These are phyloP conservation scores for Plasmopara halstedii DNA, from an alignment of 352 stramenopile species.

Conservation along the genomic window DNA sequence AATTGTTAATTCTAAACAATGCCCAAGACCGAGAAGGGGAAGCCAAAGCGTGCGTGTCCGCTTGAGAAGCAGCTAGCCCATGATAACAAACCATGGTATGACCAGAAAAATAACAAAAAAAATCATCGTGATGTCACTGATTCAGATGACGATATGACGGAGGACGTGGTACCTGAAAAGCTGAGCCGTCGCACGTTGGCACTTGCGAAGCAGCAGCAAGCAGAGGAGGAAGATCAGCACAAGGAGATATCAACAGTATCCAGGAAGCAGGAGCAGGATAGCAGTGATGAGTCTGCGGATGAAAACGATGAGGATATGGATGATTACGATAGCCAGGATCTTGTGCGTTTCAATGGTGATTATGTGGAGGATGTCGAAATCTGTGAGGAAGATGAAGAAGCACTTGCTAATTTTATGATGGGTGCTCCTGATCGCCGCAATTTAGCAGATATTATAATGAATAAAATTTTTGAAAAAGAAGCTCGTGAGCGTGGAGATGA, in stretches of 20 bases:
- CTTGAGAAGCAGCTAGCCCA: slow-evolving; percentile 83
- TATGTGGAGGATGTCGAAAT: slow-evolving; percentile 89
- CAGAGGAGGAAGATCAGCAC: slow-evolving; percentile 54
- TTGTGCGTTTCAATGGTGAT: slow-evolving; percentile 86
- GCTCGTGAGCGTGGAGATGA: slow-evolving; percentile 71
- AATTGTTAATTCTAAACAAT: slow-evolving; percentile 32
- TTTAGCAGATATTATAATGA: slow-evolving; percentile 99
- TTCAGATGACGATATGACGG: slow-evolving; percentile 51
- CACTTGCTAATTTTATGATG: slow-evolving; percentile 83
- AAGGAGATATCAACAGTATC: slow-evolving; percentile 23
- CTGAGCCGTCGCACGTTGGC: slow-evolving; percentile 75
- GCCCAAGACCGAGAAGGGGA: slow-evolving; percentile 65
- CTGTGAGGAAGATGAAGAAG: slow-evolving; percentile 81
- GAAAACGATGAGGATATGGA: slow-evolving; percentile 84
- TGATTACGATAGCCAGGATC: slow-evolving; percentile 84
- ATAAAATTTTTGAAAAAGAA: slow-evolving; percentile 98
- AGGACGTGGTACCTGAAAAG: slow-evolving; percentile 72
- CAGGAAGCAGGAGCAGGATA: slow-evolving; percentile 20
- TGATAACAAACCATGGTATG: slow-evolving; percentile 84
- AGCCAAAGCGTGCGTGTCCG: slow-evolving; percentile 79
- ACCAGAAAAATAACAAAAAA: slow-evolving; percentile 26
- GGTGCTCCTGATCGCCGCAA: slow-evolving; percentile 82
- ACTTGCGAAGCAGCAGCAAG: slow-evolving; percentile 71
- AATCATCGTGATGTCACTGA: slow-evolving; percentile 33
- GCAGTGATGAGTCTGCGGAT: slow-evolving; percentile 56